These are phyloP conservation scores for Fusarium sp. DNA, from an alignment of 2,329 filamentous ascomycete species.

Conservation along the genomic window DNA sequence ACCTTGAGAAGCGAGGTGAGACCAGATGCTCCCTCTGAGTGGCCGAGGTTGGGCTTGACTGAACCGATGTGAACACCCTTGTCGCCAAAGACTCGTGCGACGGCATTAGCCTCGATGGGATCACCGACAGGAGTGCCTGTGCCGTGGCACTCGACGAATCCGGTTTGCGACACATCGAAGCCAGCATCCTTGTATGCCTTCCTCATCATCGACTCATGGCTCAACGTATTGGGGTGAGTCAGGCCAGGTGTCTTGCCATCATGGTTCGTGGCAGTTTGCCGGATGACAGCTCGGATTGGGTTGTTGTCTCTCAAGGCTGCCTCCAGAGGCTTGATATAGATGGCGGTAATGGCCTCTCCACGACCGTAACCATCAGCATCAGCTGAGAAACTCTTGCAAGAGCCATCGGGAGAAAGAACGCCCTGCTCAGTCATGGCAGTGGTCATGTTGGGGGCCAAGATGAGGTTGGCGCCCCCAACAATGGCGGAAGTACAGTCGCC, in stretches of 20 bases:
- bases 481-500: slow-evolving; percentile 47
- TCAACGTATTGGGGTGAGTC: neutral
- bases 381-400: slow-evolving; percentile 51
- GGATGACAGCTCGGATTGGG: slow-evolving; percentile 48
- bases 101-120: slow-evolving; percentile 52
- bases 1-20: slow-evolving; percentile 47
- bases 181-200: neutral
- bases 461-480: slow-evolving; percentile 50
- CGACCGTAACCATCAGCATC: slow-evolving; percentile 60
- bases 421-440: slow-evolving; percentile 40
- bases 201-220: neutral
- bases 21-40: slow-evolving; percentile 51
- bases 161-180: neutral
- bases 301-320: slow-evolving; percentile 59
- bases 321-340: slow-evolving; percentile 58
- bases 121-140: slow-evolving; percentile 59
- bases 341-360: slow-evolving; percentile 56
- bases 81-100: slow-evolving; percentile 48
- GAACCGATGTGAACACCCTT: slow-evolving; percentile 44
- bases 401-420: slow-evolving; percentile 43
- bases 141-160: slow-evolving; percentile 54
- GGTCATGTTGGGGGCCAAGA: slow-evolving; percentile 44
- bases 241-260: neutral
- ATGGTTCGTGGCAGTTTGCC: neutral
- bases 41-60: slow-evolving; percentile 54